phyloP scores from a whole-genome alignment of 176 grass and related monocot species.

The Alloteropsis semialata region DNA sequence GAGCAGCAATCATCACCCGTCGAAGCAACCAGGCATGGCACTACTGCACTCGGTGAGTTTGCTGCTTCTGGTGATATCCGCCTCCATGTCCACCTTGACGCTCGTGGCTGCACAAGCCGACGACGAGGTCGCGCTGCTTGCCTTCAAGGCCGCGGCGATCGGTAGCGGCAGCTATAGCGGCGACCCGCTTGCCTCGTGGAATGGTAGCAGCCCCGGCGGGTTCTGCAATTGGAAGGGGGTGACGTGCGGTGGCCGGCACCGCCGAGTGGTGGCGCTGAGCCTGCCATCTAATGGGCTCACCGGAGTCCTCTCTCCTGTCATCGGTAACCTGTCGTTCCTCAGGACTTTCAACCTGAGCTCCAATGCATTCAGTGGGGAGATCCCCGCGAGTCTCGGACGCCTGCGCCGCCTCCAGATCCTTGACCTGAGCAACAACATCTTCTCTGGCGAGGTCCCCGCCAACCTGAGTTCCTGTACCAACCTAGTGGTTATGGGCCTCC shows the following conservation, averaged over 20 bases:
- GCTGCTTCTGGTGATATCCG: no score
- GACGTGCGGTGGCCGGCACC: background rate
- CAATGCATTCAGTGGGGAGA: background rate
- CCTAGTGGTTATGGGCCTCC: no score
- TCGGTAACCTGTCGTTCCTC: constrained; percentile 2
- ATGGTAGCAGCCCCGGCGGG: background rate
- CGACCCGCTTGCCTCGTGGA: background rate
- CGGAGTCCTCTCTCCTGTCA: background rate
- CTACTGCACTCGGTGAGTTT: no score
- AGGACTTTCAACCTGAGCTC: background rate
- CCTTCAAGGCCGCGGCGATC: background rate
- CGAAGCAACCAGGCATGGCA: no score
- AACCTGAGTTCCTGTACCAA: no score
- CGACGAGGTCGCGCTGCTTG: background rate
- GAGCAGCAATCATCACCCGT: no score
- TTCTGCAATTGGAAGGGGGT: background rate
- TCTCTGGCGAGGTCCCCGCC: no score
- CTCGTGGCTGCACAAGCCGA: background rate
- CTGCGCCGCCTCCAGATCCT: background rate
- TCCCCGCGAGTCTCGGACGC: constrained; percentile 2
- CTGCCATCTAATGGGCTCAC: background rate
- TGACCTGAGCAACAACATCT: no score
- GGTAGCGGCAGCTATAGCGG: no score
- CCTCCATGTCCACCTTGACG: no score
- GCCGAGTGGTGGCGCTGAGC: background rate